phyloP scores from a whole-genome alignment of 2,329 filamentous ascomycete genomes.

The Trichophyton simii region DNA sequence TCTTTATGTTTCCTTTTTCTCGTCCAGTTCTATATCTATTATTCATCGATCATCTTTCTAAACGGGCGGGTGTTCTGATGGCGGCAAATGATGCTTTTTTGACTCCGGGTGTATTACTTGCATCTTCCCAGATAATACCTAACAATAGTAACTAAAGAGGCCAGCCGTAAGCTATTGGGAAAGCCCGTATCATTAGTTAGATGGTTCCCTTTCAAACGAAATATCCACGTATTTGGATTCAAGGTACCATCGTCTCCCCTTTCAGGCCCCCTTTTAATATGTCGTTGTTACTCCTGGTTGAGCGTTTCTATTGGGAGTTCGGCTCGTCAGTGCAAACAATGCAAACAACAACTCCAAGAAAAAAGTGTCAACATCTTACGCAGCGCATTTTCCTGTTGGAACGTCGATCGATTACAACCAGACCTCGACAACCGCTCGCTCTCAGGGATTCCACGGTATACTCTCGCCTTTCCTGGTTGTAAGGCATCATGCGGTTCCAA shows the following conservation, averaged over 20 bases:
- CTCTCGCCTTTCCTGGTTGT: neutral
- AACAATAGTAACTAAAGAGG: neutral
- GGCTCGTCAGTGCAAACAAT: neutral
- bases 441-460: neutral
- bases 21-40: neutral
- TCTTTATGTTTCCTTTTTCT: neutral
- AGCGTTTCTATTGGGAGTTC: no score
- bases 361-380: neutral
- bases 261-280: neutral
- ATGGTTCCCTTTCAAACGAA: neutral
- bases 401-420: neutral
- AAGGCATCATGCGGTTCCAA: slow-evolving; percentile 49
- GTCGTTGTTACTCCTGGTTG: neutral
- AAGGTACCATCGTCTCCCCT: neutral
- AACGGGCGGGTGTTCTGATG: neutral
- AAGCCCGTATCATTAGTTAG: neutral
- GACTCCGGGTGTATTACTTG: neutral
- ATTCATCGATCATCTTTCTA: neutral
- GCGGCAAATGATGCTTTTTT: neutral
- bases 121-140: neutral
- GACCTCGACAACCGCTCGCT: neutral
- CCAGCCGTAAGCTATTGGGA: neutral
- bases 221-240: neutral
- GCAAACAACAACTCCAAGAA: neutral
- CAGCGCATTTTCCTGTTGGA: neutral